Percentiles rank a stretch among this genome's conserved stretches.
Evolutionary conservation across 2,329 filamentous ascomycete species (phyloP).

Genomic region (Lachnellula arida): DNA sequence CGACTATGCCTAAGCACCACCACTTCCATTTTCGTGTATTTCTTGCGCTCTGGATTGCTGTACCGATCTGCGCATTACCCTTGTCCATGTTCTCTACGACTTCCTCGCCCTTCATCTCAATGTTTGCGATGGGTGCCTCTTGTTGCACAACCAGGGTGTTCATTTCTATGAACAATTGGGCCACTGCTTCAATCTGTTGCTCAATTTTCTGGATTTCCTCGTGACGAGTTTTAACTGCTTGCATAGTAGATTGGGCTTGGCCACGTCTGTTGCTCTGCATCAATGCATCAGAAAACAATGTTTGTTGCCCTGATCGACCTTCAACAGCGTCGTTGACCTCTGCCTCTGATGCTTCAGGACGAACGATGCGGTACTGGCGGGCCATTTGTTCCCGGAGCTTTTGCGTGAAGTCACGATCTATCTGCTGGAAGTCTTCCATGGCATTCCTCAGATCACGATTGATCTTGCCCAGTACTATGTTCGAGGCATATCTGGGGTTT

Average conservation of each 20-base stretch:
- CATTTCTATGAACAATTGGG: conserved; percentile 85
- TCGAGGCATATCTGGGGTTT: conserved; percentile 66
- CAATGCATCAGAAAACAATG: conserved; percentile 85
- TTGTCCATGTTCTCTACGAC: conserved; percentile 79
- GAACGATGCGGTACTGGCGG: conserved; percentile 85
- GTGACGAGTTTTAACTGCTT: conserved; percentile 78
- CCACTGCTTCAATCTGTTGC: conserved; percentile 79
- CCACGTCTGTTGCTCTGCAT: conserved; percentile 76
- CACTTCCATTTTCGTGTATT: conserved; percentile 75
- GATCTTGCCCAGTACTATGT: conserved; percentile 72
- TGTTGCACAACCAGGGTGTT: conserved; percentile 83
- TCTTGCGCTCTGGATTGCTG: conserved; percentile 77
- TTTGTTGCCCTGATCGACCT: conserved; percentile 60
- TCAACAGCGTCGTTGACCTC: conserved; percentile 78
- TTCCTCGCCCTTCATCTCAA: conserved; percentile 83
- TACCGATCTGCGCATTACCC: conserved; percentile 76
- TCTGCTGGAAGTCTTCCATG: conserved; percentile 75
- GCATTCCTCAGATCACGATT: conserved; percentile 75
- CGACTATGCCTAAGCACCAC: conserved; percentile 79
- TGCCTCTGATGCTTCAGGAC: conserved; percentile 70
- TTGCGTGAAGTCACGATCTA: conserved; percentile 76
- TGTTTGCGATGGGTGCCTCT: conserved; percentile 71
- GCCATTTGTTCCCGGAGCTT: conserved; percentile 78
- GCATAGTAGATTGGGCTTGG: conserved; percentile 73
- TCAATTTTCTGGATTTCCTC: conserved; percentile 89